Evolutionary conservation across 106 monocot species (phyloP), one percentile per base, ranked within the genome.

Genomic region (Dioscorea zingiberensis): DNA sequence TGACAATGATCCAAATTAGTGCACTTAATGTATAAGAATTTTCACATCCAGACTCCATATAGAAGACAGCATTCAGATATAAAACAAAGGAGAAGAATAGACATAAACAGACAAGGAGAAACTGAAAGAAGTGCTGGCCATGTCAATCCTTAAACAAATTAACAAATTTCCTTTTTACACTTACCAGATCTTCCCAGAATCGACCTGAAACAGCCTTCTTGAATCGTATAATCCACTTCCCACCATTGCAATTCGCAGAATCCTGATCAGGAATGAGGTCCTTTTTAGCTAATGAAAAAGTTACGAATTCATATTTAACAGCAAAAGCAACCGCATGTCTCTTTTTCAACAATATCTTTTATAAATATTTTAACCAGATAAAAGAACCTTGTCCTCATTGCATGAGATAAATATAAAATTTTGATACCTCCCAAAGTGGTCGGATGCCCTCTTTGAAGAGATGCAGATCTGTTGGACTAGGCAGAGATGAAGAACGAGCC

Each of bases 121-220:
- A 51, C 7, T 51, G 51, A 51, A 51, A 4, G 15, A 19, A 51
- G 19, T 51, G 4, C 14, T 51, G 19, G 51, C 8, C 51, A 51
- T 16, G 15, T 51, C 4, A 16, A 51, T 51, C 38, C 38, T 38
- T 38, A 38, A 0, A 2, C 6, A 38, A 38, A 38, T 38, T 38
- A 18, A 1, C 51, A 56, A 24, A 11, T 56, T 19, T 56, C 3
- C 21, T 17, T 22, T 11, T 13, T 60, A 48, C 13, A 59, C 83
- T 70, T 81, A 97, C 95, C 88, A 91, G 72, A 28, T 97, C 95
- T 66, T 97, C 95, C 95, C 95, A 97, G 49, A 91, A 97, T 44
- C 95, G 91, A 18, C 91, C 95, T 22, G 95, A 91, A 72, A 97
- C 81, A 29, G 69, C 58, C 73, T 97, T 97, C 68, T 91, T 97